Evolutionary conservation across 139 green algal species (phyloP).

Genomic region (Desmodesmus armatus): DNA sequence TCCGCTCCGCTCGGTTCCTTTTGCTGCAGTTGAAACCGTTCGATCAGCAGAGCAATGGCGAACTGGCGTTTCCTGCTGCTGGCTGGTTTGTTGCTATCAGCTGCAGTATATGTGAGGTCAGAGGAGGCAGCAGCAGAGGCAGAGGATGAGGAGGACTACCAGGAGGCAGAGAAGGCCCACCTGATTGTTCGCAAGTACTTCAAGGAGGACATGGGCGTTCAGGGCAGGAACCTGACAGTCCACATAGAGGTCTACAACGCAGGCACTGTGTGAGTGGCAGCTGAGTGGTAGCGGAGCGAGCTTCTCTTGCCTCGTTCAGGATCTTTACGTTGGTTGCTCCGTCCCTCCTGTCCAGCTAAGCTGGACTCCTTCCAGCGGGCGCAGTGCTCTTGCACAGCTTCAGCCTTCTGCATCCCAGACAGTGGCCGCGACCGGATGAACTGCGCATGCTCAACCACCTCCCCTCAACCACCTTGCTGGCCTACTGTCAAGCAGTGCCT

Average conservation of each 20-base stretch:
- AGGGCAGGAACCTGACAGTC: slow-evolving; percentile 58
- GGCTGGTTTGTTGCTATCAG: slow-evolving; percentile 26
- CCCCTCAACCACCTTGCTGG: not conserved
- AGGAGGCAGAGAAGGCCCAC: slow-evolving; percentile 50
- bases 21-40: not conserved
- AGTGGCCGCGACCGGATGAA: not conserved
- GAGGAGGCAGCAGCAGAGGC: slow-evolving; percentile 2
- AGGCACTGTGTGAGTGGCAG: slow-evolving; percentile 45
- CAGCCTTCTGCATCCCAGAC: not conserved
- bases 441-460: not conserved
- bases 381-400: too few species aligned
- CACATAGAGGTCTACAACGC: slow-evolving; percentile 56
- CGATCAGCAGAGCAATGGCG: slow-evolving; percentile 1
- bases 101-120: not conserved
- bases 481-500: too few species aligned
- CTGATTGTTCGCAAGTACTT: slow-evolving; percentile 56
- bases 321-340: too few species aligned
- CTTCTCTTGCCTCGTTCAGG: too few species aligned
- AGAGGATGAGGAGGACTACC: slow-evolving; percentile 56
- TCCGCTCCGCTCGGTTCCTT: too few species aligned
- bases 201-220: slow-evolving; percentile 56
- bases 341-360: too few species aligned
- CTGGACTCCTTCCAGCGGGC: too few species aligned
- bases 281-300: too few species aligned
- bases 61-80: slow-evolving; percentile 26